A percentile compares a stretch with the other conserved stretches of the same genome.
Evolutionary conservation across 2,329 filamentous ascomycete species (phyloP).

Genomic region (Dothistroma septosporum): DNA sequence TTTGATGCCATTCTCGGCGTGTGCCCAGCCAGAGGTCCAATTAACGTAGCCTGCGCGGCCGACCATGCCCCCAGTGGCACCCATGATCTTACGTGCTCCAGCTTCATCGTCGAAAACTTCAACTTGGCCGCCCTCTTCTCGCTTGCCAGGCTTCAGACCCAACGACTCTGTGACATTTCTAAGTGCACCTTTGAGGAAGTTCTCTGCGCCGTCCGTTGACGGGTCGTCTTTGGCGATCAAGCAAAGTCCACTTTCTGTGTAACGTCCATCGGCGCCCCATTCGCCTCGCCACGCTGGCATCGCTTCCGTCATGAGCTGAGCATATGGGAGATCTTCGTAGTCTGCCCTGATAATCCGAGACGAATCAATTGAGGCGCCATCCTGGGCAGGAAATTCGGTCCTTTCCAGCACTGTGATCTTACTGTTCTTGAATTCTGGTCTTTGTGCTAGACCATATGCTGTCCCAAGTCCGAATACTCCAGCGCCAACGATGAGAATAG

Average conservation of each 20-base stretch:
- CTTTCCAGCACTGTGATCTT: constrained; percentile 57
- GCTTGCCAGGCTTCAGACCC: constrained; percentile 40
- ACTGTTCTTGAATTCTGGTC: constrained; percentile 49
- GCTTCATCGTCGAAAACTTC: constrained; percentile 37
- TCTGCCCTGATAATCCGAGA: constrained; percentile 66
- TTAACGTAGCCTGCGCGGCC: constrained; percentile 72
- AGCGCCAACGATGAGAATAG: constrained; percentile 48
- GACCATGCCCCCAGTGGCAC: constrained; percentile 40
- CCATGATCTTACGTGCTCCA: constrained; percentile 40
- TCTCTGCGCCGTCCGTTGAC: constrained; percentile 26
- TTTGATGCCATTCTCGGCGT: constrained; percentile 67
- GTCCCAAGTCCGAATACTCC: constrained; percentile 59
- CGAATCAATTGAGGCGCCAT: constrained; percentile 51
- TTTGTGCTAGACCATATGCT: constrained; percentile 65
- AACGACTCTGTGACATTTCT: constrained; percentile 55
- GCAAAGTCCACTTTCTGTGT: constrained; percentile 65
- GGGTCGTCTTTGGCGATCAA: constrained; percentile 51
- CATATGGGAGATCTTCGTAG: constrained; percentile 76
- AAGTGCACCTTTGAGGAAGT: constrained; percentile 58
- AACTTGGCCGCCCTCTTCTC: constrained; percentile 33
- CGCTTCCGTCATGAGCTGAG: constrained; percentile 66
- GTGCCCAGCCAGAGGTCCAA: constrained; percentile 70
- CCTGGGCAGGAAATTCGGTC: constrained; percentile 54
- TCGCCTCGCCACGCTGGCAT: constrained; percentile 65
- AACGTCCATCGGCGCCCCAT: constrained; percentile 60